Conservation (phyloP, 257 asterid genomes). For the Solanum bulbocastanum region DNA sequence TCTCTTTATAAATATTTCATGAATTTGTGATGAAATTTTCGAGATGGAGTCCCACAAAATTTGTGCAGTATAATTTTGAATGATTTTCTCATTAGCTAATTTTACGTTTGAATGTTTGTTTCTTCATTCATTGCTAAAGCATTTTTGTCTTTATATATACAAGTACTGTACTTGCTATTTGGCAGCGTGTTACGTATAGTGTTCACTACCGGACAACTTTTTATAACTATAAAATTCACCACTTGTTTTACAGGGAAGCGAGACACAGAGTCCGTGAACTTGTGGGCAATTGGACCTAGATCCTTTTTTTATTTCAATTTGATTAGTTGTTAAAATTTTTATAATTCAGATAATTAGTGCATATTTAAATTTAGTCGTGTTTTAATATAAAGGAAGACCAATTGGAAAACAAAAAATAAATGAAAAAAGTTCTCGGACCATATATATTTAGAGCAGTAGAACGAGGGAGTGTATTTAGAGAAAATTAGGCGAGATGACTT, state of each 20-base stretch:
- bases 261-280: background rate
- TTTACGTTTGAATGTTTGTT: no score
- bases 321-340: no score
- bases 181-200: background rate
- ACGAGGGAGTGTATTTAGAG: background rate
- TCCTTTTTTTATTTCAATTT: background rate
- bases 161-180: background rate
- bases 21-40: no score
- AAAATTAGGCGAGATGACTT: slow-evolving; percentile 38
- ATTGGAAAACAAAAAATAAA: no score
- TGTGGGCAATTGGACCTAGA: background rate
- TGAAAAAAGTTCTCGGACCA: background rate
- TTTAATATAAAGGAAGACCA: no score
- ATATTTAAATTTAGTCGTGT: no score
- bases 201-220: background rate
- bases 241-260: background rate
- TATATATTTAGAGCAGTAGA: background rate
- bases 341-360: no score
- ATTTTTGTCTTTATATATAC: background rate
- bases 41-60: accelerated
- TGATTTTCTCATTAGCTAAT: no score
- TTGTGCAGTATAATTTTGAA: no score
- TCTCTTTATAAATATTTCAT: no score
- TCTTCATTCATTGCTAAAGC: background rate
- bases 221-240: background rate